Evolutionary conservation across 2,329 filamentous ascomycete genomes (phyloP).

Genomic region (Scolecobasidium constrictum): DNA sequence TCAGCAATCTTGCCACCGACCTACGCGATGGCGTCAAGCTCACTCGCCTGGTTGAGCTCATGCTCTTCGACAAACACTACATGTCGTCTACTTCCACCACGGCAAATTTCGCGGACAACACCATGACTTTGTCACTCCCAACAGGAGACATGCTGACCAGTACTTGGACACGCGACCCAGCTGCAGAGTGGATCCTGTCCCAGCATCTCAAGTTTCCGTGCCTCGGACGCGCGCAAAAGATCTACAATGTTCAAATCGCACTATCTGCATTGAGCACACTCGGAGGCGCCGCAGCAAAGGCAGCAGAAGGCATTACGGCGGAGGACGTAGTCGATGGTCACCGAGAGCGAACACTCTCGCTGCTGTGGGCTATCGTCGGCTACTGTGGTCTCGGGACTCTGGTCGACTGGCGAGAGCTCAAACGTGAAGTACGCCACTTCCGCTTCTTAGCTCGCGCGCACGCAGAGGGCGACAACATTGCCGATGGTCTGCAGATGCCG

Average conservation of each 20-base stretch:
- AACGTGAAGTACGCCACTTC: conserved; percentile 39
- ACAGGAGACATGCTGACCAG: conserved; percentile 33
- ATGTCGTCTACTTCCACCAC: not conserved
- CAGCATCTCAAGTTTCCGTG: conserved; percentile 49
- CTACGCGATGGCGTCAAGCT: conserved; percentile 50
- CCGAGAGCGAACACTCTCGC: conserved; percentile 50
- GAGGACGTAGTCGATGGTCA: conserved; percentile 54
- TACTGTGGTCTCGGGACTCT: conserved; percentile 43
- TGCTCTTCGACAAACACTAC: conserved; percentile 19
- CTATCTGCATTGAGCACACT: conserved; percentile 40
- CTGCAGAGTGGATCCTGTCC: conserved; percentile 36
- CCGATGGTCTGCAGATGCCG: conserved; percentile 8
- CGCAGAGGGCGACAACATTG: conserved; percentile 13
- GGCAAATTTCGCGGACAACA: conserved; percentile 21
- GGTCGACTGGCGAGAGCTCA: conserved; percentile 44
- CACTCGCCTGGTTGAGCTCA: conserved; percentile 47
- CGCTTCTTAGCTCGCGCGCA: conserved; percentile 8
- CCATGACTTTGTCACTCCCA: conserved; percentile 34
- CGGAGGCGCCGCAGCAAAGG: conserved; percentile 27
- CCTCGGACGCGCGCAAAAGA: conserved; percentile 42
- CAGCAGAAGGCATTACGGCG: conserved; percentile 35
- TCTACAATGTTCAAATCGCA: conserved; percentile 49
- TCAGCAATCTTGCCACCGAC: conserved; percentile 51
- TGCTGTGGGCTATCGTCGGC: conserved; percentile 50
- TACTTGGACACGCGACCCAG: conserved; percentile 15